These are phyloP conservation scores for Geranium rotundifolium DNA, from an alignment of 345 rosid genomes.

Conservation along the genomic window DNA sequence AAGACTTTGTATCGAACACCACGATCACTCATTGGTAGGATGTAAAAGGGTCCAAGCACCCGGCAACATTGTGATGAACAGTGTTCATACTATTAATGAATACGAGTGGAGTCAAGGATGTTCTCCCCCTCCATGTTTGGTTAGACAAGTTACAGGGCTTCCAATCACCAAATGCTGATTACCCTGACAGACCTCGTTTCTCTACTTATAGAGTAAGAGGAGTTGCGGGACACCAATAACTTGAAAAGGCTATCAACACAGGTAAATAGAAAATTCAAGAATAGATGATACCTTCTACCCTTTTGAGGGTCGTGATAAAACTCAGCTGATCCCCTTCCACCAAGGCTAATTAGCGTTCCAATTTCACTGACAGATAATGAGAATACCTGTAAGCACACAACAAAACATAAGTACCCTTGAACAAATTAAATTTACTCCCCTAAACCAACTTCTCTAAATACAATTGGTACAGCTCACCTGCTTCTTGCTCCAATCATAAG, in stretches of 20 bases:
- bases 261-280: not conserved
- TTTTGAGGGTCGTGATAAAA: slow-evolving; percentile 81
- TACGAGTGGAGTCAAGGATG: not conserved
- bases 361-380: slow-evolving; percentile 77
- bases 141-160: not conserved
- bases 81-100: not conserved
- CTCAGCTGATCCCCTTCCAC: slow-evolving; percentile 63
- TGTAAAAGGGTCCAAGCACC: not conserved
- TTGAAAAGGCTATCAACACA: not conserved
- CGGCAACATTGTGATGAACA: not conserved
- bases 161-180: not conserved
- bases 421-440: not conserved
- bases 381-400: slow-evolving; percentile 44
- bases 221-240: not conserved
- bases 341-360: slow-evolving; percentile 58
- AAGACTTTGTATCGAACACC: not conserved
- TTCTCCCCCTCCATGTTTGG: not conserved
- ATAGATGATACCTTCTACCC: slow-evolving; percentile 56
- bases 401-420: slow-evolving; percentile 7
- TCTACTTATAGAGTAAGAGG: not conserved
- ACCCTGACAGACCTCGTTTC: not conserved
- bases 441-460: not conserved
- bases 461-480: slow-evolving; percentile 37
- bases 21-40: not conserved
- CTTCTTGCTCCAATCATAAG: slow-evolving; percentile 85